A percentile compares a stretch with the other conserved stretches of the same genome.
phyloP scores from a whole-genome alignment of 805 yeast species.

The Hanseniaspora guilliermondii region DNA sequence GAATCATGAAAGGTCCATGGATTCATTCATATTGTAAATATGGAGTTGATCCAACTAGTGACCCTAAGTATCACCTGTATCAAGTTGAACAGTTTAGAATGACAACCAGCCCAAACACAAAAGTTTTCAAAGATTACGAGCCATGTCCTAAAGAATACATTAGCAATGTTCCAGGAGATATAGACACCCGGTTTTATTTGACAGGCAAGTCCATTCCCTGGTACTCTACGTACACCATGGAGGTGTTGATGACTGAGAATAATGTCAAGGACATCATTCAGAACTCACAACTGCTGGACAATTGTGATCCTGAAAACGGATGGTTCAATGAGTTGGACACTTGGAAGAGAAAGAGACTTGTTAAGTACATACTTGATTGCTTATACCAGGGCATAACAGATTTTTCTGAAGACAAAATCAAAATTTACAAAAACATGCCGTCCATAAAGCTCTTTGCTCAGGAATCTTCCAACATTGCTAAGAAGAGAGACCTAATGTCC shows the following conservation, averaged over 20 bases:
- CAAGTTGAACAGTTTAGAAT: slow-evolving; percentile 73
- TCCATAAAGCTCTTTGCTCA: slow-evolving; percentile 31
- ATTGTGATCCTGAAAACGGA: slow-evolving; percentile 37
- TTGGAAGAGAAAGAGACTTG: slow-evolving; percentile 51
- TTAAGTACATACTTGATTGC: slow-evolving; percentile 59
- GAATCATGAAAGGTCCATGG: slow-evolving; percentile 89
- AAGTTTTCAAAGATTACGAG: slow-evolving; percentile 22
- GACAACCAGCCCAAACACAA: slow-evolving; percentile 20
- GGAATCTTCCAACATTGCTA: slow-evolving; percentile 21
- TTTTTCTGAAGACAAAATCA: slow-evolving; percentile 32
- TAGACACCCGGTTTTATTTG: slow-evolving; percentile 45
- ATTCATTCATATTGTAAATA: slow-evolving; percentile 67
- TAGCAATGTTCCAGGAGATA: slow-evolving; percentile 26
- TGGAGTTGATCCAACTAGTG: slow-evolving; percentile 64
- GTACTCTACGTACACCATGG: slow-evolving; percentile 63
- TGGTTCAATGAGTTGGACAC: slow-evolving; percentile 62
- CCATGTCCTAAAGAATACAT: slow-evolving; percentile 23
- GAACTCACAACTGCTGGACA: slow-evolving; percentile 42
- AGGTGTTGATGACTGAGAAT: slow-evolving; percentile 56
- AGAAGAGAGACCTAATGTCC: slow-evolving; percentile 19
- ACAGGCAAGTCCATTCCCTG: slow-evolving; percentile 60
- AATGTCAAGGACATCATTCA: slow-evolving; percentile 38
- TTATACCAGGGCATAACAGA: slow-evolving; percentile 39
- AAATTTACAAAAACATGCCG: slow-evolving; percentile 32
- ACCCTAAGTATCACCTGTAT: slow-evolving; percentile 43